Base-by-base conservation (phyloP, 1,284 basidiomycete genomes). In the Chalciporus sp. region DNA sequence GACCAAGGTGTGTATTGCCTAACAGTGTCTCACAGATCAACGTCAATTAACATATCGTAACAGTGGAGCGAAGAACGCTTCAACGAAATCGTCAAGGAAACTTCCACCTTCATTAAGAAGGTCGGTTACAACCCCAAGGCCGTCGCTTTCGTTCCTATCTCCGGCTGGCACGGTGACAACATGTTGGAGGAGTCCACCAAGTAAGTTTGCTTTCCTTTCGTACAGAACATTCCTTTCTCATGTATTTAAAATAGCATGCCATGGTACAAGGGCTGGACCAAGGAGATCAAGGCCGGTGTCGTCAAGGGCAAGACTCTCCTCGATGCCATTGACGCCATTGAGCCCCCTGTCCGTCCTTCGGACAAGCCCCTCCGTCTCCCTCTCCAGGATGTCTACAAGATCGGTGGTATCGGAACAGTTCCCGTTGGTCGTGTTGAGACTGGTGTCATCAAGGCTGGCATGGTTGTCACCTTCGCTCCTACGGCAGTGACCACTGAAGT, bases 341-440 rank as follows among this genome's bases (percentile, higher is more conserved):
- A 99, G 74, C 95, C 97, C 74, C 96, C 96, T 59, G 77, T 82
- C 64, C 94, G 96, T 76, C 97, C 97, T 65, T 92, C 92, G 75
- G 96, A 99, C 85, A 98, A 97, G 86, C 95, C 96, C 69, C 96
- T 99, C 81, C 95, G 96, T 83, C 95, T 99, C 64, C 96, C 96
- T 71, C 95, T 99, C 79, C 96, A 99, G 87, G 96, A 99, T 86
- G 96, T 99, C 71, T 99, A 99, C 94, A 99, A 99, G 88, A 99
- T 99, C 72, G 96, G 96, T 82, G 96, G 96, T 95, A 99, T 99
- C 72, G 96, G 96, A 68, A 99, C 96, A 70, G 97, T 99, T 69
- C 96, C 96, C 75, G 96, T 99, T 81, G 96, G 96, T 78, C 96
- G 97, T 94, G 96, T 99, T 72, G 96, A 99, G 85, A 99, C 97